A percentile compares a stretch with the other conserved stretches of the same genome.
phyloP scores from a whole-genome alignment of 1,284 basidiomycete species.

The Amylostereum areolatum region DNA sequence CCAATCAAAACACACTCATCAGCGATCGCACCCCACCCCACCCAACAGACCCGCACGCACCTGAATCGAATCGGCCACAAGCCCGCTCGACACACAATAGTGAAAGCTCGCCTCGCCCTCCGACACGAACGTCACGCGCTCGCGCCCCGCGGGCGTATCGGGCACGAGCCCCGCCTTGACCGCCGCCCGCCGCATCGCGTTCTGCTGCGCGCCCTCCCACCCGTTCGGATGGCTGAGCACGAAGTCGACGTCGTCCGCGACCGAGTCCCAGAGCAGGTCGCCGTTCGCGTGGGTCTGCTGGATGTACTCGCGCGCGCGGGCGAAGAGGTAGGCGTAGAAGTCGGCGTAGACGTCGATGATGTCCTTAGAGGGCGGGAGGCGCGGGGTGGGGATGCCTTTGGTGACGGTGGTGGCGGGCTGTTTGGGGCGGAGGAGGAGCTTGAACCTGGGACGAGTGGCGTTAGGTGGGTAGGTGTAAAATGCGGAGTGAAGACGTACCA shows the following conservation, averaged over 20 bases:
- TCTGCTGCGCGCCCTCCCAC: constrained; percentile 31
- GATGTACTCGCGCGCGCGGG: background rate
- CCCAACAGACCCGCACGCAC: too few species aligned
- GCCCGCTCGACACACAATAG: constrained; percentile 30
- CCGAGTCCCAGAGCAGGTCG: background rate
- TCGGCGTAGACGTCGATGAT: constrained; percentile 10
- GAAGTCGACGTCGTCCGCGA: constrained; percentile 18
- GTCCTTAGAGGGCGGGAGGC: constrained; percentile 5
- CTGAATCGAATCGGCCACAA: constrained; percentile 22
- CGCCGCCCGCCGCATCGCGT: constrained; percentile 27
- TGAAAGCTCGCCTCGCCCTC: constrained; percentile 42
- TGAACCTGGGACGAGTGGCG: constrained; percentile 9
- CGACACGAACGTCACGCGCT: constrained; percentile 33
- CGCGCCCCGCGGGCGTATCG: constrained; percentile 15
- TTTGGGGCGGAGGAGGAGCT: constrained; percentile 13
- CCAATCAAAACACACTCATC: too few species aligned
- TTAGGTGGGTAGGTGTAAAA: background rate
- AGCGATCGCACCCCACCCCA: too few species aligned
- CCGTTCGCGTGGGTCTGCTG: constrained; percentile 1
- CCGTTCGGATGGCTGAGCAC: constrained; percentile 33
- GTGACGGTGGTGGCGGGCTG: background rate
- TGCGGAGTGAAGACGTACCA: constrained; percentile 17
- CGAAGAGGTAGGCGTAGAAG: constrained; percentile 7
- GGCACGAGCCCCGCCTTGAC: constrained; percentile 22
- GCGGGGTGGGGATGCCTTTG: background rate